phyloP scores from a whole-genome alignment of 2,329 filamentous ascomycete species.

The Colletotrichum musicola region DNA sequence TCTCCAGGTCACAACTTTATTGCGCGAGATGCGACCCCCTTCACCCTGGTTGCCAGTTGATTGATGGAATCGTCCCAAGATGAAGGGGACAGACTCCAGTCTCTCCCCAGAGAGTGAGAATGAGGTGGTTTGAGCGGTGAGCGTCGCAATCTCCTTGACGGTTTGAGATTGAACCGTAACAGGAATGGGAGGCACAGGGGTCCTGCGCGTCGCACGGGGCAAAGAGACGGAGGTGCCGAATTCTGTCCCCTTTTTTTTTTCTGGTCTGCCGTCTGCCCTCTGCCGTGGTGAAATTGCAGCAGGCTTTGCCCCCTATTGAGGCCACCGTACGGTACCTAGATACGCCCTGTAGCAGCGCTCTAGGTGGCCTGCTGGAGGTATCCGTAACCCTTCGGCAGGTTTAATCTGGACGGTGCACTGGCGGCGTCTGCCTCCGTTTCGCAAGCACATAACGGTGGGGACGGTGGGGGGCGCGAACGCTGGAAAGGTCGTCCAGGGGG shows the following conservation, averaged over 20 bases:
- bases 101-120: not conserved
- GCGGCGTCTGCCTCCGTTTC: not conserved
- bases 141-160: constrained; percentile 37
- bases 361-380: too few relatives aligned
- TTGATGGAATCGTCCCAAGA: constrained; percentile 28
- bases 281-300: not conserved
- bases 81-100: not conserved
- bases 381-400: too few relatives aligned
- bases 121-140: constrained; percentile 27
- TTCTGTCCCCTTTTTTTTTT: constrained; percentile 13
- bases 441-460: not conserved
- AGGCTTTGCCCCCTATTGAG: not conserved
- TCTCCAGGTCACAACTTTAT: constrained; percentile 15
- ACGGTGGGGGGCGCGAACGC: constrained; percentile 22
- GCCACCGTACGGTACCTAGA: too few relatives aligned
- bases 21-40: not conserved
- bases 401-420: constrained; percentile 5
- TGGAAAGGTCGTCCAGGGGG: constrained; percentile 5
- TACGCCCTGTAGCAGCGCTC: too few relatives aligned
- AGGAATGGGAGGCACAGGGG: constrained; percentile 4
- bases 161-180: constrained; percentile 36
- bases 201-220: constrained; percentile 1
- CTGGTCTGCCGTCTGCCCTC: too few relatives aligned
- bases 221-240: constrained; percentile 31
- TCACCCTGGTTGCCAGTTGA: constrained; percentile 21